Evolutionary conservation across 768 basidiomycete species (phyloP).

Genomic region (Boletus rex-veris): DNA sequence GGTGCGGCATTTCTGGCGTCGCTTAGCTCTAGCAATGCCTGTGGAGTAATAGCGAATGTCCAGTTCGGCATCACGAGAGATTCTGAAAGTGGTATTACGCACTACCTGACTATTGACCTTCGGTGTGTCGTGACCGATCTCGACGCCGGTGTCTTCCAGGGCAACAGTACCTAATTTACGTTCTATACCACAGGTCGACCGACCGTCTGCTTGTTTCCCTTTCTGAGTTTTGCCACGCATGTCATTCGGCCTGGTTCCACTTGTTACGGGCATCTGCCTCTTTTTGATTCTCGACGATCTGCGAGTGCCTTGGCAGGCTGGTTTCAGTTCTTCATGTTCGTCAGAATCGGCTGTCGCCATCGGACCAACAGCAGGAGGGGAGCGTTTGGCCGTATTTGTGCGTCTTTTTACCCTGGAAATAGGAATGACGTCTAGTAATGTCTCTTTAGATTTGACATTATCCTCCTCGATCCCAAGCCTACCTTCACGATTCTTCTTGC

Average conservation of each 20-base stretch:
- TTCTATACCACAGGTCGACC: not conserved
- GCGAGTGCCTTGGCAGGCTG: constrained; percentile 7
- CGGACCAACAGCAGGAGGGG: constrained; percentile 25
- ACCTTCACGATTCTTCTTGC: constrained; percentile 21
- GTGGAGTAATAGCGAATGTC: not conserved
- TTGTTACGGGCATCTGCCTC: constrained; percentile 1
- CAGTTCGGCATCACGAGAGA: not conserved
- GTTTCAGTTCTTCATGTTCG: constrained; percentile 25
- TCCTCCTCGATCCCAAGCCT: not conserved
- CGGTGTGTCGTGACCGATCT: not conserved
- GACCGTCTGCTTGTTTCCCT: constrained; percentile 3
- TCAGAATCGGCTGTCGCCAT: constrained; percentile 29
- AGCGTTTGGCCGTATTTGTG: constrained; percentile 32
- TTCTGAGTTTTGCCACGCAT: constrained; percentile 27
- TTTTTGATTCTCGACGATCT: constrained; percentile 19
- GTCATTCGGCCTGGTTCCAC: constrained; percentile 13
- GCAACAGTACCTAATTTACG: not conserved
- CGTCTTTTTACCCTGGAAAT: constrained; percentile 28
- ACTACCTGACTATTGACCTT: constrained; percentile 4
- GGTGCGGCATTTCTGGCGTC: not conserved
- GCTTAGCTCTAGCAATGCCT: not conserved
- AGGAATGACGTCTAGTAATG: not conserved
- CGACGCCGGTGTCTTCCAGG: not conserved
- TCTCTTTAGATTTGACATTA: not conserved
- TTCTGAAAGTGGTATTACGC: not conserved